Evolutionary conservation across 805 yeast species (phyloP).

Genomic region (Starmerella khaoyaiensis): DNA sequence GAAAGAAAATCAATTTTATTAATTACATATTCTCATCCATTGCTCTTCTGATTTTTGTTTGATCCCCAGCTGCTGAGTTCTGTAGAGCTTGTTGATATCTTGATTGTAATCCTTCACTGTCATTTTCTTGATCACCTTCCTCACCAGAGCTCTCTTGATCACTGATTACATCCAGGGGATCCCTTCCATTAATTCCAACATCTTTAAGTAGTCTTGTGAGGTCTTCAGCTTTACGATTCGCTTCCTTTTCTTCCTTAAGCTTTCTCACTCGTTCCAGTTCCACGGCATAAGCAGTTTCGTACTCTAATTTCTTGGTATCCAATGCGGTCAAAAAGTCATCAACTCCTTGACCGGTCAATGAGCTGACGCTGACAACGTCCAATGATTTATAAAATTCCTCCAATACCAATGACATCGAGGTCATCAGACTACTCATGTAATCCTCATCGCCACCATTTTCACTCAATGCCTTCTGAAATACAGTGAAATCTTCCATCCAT

Average conservation of each 20-base stretch:
- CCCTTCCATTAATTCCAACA: slow-evolving; percentile 48
- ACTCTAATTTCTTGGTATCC: slow-evolving; percentile 77
- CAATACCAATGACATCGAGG: slow-evolving; percentile 88
- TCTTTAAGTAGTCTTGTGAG: slow-evolving; percentile 72
- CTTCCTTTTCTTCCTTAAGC: slow-evolving; percentile 65
- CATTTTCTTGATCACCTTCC: slow-evolving; percentile 16
- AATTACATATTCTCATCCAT: slow-evolving; percentile 5
- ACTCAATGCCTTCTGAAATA: slow-evolving; percentile 44
- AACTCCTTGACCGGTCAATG: slow-evolving; percentile 88
- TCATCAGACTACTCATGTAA: slow-evolving; percentile 85
- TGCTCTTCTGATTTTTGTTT: slow-evolving; percentile 17
- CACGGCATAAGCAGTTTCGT: slow-evolving; percentile 63
- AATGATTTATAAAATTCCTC: slow-evolving; percentile 91
- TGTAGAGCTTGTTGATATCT: slow-evolving; percentile 58
- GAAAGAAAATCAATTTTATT: not conserved
- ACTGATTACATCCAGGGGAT: slow-evolving; percentile 40
- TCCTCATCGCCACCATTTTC: slow-evolving; percentile 61
- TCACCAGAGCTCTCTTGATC: slow-evolving; percentile 38
- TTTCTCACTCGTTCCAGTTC: slow-evolving; percentile 74
- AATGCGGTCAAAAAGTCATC: slow-evolving; percentile 81
- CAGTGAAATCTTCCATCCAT: slow-evolving; percentile 96
- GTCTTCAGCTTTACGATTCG: slow-evolving; percentile 55
- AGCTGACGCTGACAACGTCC: slow-evolving; percentile 85
- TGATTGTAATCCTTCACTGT: slow-evolving; percentile 34
- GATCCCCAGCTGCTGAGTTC: slow-evolving; percentile 12